Conservation (phyloP, 176 grass and related monocot genomes). For the Cymbopogon citratus region DNA sequence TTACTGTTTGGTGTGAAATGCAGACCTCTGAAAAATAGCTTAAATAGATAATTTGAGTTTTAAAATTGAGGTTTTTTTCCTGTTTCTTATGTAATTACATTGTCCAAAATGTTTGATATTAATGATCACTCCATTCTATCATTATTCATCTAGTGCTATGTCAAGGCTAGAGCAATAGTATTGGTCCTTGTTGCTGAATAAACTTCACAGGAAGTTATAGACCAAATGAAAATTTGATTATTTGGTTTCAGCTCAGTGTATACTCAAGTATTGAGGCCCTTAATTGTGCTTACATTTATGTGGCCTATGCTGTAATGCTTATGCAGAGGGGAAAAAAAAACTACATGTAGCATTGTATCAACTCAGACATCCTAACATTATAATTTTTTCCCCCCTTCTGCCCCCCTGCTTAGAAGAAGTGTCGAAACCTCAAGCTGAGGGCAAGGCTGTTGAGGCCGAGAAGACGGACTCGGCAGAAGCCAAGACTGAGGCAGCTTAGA, state of each 20-base stretch:
- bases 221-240: not conserved
- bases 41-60: not conserved
- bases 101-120: not conserved
- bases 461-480: constrained; percentile 17
- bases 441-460: constrained; percentile 21
- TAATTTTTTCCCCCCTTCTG: not conserved
- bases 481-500: constrained; percentile 29
- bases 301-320: not conserved
- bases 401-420: constrained; percentile 27
- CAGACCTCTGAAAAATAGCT: no score
- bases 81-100: not conserved
- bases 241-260: not conserved
- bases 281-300: not conserved
- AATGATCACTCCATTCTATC: not conserved
- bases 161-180: not conserved
- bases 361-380: no score
- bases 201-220: not conserved
- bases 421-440: constrained; percentile 32
- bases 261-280: not conserved
- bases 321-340: not conserved
- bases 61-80: not conserved
- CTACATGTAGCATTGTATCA: no score
- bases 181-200: not conserved
- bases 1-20: not conserved
- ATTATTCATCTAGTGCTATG: not conserved